These are phyloP conservation scores for Trifolium dubium DNA, from an alignment of 306 rosid genomes.

Conservation along the genomic window DNA sequence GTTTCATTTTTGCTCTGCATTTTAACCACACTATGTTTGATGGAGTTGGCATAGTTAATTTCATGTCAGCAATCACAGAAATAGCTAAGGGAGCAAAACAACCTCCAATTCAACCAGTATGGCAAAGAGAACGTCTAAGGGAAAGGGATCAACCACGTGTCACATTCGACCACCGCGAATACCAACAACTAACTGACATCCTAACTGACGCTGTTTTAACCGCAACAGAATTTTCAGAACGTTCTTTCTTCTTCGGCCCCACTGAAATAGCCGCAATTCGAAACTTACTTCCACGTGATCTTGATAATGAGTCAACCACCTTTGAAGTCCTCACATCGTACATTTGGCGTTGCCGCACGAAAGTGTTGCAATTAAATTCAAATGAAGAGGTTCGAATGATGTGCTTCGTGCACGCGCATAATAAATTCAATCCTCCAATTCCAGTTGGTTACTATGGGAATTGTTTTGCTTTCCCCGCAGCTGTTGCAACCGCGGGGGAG, in stretches of 20 bases:
- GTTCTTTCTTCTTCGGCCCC: neutral
- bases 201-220: neutral
- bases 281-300: neutral
- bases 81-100: constrained; percentile 16
- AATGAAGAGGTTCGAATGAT: neutral
- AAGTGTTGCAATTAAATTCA: neutral
- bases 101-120: constrained; percentile 15
- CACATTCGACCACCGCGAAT: constrained; percentile 22
- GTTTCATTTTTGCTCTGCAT: constrained; percentile 28
- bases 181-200: neutral
- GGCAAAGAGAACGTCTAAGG: constrained; percentile 25
- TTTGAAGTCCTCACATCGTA: neutral
- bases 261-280: neutral
- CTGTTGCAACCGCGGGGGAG: neutral
- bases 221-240: neutral
- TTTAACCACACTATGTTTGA: constrained; percentile 13
- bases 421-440: neutral
- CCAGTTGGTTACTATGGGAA: neutral
- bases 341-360: neutral
- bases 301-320: neutral
- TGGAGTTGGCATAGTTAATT: constrained; percentile 9
- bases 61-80: neutral
- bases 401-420: neutral
- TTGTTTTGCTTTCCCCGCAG: neutral
- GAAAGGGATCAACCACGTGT: constrained; percentile 37